These are phyloP conservation scores for Zymoseptoria passerinii DNA, from an alignment of 2,329 filamentous ascomycete genomes.

Conservation along the genomic window DNA sequence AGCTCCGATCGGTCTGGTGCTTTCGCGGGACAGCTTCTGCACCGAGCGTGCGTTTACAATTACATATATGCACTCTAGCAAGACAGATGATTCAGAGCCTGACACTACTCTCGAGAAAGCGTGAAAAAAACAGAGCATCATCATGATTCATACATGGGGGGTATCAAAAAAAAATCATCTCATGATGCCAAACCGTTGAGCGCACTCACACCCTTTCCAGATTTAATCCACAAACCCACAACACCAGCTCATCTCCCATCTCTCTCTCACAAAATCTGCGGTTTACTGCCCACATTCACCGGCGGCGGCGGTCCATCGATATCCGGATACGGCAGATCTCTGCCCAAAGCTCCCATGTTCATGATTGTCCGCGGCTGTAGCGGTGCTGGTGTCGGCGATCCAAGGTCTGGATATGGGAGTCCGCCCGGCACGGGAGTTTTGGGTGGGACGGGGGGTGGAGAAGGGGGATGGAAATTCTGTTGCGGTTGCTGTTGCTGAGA, in stretches of 20 bases:
- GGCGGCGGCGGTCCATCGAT: slow-evolving; percentile 72
- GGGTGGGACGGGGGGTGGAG: slow-evolving; percentile 22
- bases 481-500: slow-evolving; percentile 3
- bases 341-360: slow-evolving; percentile 27
- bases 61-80: too few relatives aligned
- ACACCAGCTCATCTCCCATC: neutral
- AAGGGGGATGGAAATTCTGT: slow-evolving; percentile 4
- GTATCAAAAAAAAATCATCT: slow-evolving; percentile 1
- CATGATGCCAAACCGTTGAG: neutral
- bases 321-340: slow-evolving; percentile 64
- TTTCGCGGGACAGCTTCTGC: too few relatives aligned
- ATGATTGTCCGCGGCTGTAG: slow-evolving; percentile 22
- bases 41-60: too few relatives aligned
- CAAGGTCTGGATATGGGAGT: slow-evolving; percentile 20
- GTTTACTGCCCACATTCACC: slow-evolving; percentile 81
- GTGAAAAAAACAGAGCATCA: neutral
- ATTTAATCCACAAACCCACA: neutral
- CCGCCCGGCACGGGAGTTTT: slow-evolving; percentile 20
- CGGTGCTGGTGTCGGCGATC: neutral
- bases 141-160: neutral
- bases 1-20: neutral
- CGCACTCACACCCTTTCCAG: neutral
- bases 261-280: slow-evolving; percentile 30
- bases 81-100: too few relatives aligned
- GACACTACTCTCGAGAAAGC: too few relatives aligned